Conservation (phyloP, 2,329 filamentous ascomycete species). For the Fusarium sp. region DNA sequence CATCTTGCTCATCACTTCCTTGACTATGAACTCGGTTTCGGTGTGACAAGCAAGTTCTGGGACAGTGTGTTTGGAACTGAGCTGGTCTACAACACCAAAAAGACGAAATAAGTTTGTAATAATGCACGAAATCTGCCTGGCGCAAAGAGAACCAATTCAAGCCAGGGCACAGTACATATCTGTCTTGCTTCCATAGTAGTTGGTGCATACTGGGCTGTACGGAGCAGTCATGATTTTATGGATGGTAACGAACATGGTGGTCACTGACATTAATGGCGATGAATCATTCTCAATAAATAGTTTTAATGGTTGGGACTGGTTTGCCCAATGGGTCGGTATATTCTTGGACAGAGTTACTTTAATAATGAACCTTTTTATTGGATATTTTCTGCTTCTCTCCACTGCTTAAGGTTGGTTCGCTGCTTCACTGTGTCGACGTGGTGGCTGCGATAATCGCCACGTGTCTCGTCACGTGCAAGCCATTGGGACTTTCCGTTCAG, state of each 20-base stretch:
- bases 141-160: background rate
- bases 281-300: conserved; percentile 31
- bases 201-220: conserved; percentile 30
- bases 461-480: conserved; percentile 35
- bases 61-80: conserved; percentile 92
- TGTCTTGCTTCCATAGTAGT: conserved; percentile 20
- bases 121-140: background rate
- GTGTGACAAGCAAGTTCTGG: conserved; percentile 97
- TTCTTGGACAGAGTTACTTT: conserved; percentile 32
- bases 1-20: conserved; percentile 97
- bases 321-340: conserved; percentile 23
- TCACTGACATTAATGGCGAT: conserved; percentile 37
- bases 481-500: conserved; percentile 7
- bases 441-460: conserved; percentile 20
- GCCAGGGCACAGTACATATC: conserved; percentile 29
- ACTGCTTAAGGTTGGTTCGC: background rate
- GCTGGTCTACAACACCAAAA: conserved; percentile 57
- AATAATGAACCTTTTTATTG: conserved; percentile 26
- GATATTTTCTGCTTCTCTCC: background rate
- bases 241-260: conserved; percentile 41
- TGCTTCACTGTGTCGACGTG: background rate
- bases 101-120: conserved; percentile 43
- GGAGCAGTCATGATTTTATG: conserved; percentile 39
- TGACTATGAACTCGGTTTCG: conserved; percentile 97
- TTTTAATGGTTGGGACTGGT: conserved; percentile 41